A percentile compares a stretch with the other conserved stretches of the same genome.
Conservation (phyloP, 2,329 filamentous ascomycete genomes). For the Aureobasidium sp. region DNA sequence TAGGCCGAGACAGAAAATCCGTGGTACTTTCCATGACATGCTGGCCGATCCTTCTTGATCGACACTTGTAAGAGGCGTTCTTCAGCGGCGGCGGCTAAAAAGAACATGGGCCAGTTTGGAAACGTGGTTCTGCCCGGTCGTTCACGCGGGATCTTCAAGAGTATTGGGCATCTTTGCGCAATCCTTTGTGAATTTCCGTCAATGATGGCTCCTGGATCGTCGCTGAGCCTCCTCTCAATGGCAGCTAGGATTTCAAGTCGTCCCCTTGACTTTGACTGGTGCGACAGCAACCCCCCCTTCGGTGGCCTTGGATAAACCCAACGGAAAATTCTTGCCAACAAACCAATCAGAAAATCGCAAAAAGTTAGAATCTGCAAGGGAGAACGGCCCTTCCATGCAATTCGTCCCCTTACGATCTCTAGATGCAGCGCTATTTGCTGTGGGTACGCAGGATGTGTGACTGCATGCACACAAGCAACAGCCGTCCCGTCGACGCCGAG, state of each 20-base stretch:
- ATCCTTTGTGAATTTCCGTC: constrained; percentile 3
- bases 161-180: constrained; percentile 11
- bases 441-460: constrained; percentile 8
- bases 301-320: background rate
- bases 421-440: constrained; percentile 12
- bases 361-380: constrained; percentile 3
- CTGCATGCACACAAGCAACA: background rate
- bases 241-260: background rate
- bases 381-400: background rate
- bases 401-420: constrained; percentile 2
- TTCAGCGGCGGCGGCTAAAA: constrained; percentile 4
- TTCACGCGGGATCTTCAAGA: constrained; percentile 11
- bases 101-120: constrained; percentile 12
- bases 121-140: constrained; percentile 8
- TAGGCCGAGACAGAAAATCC: background rate
- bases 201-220: constrained; percentile 2
- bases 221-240: background rate
- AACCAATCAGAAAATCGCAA: constrained; percentile 11
- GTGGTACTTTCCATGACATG: constrained; percentile 6
- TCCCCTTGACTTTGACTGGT: constrained; percentile 1
- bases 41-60: constrained; percentile 2
- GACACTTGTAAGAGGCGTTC: constrained; percentile 8
- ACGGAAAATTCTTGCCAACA: constrained; percentile 9
- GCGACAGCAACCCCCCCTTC: constrained; percentile 1
- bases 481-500: background rate